A percentile compares a stretch with the other conserved stretches of the same genome.
Conservation (phyloP, 768 basidiomycete genomes). For the Xerocomus brunneocitrinus region DNA sequence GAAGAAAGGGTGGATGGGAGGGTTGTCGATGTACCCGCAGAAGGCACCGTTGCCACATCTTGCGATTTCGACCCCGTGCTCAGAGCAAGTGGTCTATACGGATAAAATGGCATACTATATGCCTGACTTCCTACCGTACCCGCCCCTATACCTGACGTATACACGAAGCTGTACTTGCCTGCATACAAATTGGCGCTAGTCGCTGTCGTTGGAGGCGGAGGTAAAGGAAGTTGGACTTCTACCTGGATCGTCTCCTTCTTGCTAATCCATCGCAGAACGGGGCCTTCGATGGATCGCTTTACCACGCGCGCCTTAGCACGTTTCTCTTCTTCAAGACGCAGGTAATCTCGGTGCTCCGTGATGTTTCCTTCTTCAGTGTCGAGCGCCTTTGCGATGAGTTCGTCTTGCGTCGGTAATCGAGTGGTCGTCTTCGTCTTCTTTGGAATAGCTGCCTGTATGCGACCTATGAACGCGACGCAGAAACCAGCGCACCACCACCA, state of each 20-base stretch:
- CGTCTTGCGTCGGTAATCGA: slow-evolving; percentile 67
- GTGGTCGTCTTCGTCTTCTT: slow-evolving; percentile 55
- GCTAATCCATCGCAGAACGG: slow-evolving; percentile 69
- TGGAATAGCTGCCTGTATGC: slow-evolving; percentile 49
- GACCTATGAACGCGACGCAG: not conserved
- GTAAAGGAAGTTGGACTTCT: slow-evolving; percentile 17
- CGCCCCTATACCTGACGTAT: slow-evolving; percentile 7
- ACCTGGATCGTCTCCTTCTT: slow-evolving; percentile 55
- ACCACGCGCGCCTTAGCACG: slow-evolving; percentile 59
- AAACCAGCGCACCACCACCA: not conserved
- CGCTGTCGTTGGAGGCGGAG: slow-evolving; percentile 26
- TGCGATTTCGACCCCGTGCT: slow-evolving; percentile 8
- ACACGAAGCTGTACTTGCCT: slow-evolving; percentile 20
- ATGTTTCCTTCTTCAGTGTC: slow-evolving; percentile 87
- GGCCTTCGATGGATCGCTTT: slow-evolving; percentile 58
- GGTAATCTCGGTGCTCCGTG: slow-evolving; percentile 71
- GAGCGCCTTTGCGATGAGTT: slow-evolving; percentile 76
- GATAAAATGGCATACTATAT: slow-evolving; percentile 27
- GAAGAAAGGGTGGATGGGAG: not conserved
- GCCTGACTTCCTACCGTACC: slow-evolving; percentile 14
- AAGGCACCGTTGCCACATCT: not conserved
- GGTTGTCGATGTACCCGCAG: not conserved
- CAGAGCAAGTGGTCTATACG: slow-evolving; percentile 19
- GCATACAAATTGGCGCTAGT: slow-evolving; percentile 7
- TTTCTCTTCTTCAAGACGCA: slow-evolving; percentile 78